Base-by-base conservation (phyloP, 495 filamentous ascomycete species). In the Neurospora sp. region DNA sequence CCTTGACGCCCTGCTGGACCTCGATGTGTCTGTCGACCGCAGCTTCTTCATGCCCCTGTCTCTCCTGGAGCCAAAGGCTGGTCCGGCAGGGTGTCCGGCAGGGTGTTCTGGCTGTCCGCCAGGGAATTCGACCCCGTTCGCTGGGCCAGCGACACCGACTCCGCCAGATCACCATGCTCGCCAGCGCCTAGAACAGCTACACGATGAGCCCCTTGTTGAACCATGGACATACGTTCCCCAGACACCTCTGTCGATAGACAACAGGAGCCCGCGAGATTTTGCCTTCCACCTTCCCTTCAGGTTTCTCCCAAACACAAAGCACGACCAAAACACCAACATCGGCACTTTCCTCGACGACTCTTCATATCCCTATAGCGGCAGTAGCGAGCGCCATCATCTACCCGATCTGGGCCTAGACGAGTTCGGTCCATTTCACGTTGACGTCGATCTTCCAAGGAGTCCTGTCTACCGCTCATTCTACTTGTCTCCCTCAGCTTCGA, bases 401-500 rank as follows among this genome's bases (percentile, higher is more conserved):
- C 60, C 46, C 69, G 7, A 9, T 18, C 23, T 44, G 60, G 54
- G 31, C 54, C 27, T 66, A 66, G 27, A 66, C 54, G 27, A 66
- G 12, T 62, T 62, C 54, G 23, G 54, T 62, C 54, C 54, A 35
- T 35, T 35, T 18, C 54, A 66, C 54, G 11, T 66, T 35, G 54
- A 37, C 54, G 54, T 35, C 54, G 14, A 66, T 66, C 54, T 66
- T 66, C 27, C 54, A 66, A 66, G 54, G 54, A 62, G 46, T 40
- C 60, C 70, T 14, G 75, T 74, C 37, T 72, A 71, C 72, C 69
- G 72, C 73, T 79, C 77, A 39, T 81, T 81, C 39, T 81, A 76
- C 75, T 41, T 77, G 18, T 78, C 80, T 31, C 77, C 78, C 10
- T 74, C 80, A 75, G 70, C 76, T 38, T 78, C 79, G 35, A 78